phyloP scores from a whole-genome alignment of 306 rosid genomes.

The Rubus parviflorus region DNA sequence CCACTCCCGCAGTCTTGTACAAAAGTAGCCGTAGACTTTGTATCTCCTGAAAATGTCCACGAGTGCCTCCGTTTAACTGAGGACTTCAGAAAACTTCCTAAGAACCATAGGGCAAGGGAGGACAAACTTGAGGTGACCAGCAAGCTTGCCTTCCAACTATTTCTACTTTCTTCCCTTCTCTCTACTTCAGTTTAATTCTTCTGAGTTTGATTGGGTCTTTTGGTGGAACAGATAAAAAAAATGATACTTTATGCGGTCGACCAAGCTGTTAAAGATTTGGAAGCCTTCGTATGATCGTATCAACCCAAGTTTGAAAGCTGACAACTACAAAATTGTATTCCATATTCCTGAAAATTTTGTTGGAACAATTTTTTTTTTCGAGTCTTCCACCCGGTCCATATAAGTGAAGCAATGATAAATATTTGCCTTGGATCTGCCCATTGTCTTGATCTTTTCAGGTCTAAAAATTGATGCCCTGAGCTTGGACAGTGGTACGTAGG shows the following conservation, averaged over 20 bases:
- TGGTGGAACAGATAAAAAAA: conserved; percentile 67
- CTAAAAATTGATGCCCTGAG: background rate
- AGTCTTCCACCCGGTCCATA: background rate
- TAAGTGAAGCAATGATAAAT: background rate
- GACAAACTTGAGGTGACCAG: conserved; percentile 78
- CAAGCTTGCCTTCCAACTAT: background rate
- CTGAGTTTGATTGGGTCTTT: conserved; percentile 6
- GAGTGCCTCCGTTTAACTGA: conserved; percentile 76
- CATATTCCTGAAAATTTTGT: background rate
- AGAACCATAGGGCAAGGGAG: conserved; percentile 73
- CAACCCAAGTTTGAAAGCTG: conserved; percentile 5
- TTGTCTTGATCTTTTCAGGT: background rate
- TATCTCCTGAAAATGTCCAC: conserved; percentile 68
- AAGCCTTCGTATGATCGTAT: conserved; percentile 24
- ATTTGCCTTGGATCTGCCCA: background rate
- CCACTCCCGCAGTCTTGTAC: conserved; percentile 64
- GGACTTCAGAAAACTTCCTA: conserved; percentile 74
- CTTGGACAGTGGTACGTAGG: background rate
- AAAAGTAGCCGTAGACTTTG: conserved; percentile 83
- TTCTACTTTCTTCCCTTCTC: background rate
- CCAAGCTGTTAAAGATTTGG: conserved; percentile 52
- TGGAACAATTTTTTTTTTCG: background rate
- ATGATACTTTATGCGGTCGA: conserved; percentile 70
- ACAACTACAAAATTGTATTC: background rate
- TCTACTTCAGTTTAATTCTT: conserved; percentile 8